phyloP scores from a whole-genome alignment of 1,284 basidiomycete species.

The Ceratobasidium papillatum region DNA sequence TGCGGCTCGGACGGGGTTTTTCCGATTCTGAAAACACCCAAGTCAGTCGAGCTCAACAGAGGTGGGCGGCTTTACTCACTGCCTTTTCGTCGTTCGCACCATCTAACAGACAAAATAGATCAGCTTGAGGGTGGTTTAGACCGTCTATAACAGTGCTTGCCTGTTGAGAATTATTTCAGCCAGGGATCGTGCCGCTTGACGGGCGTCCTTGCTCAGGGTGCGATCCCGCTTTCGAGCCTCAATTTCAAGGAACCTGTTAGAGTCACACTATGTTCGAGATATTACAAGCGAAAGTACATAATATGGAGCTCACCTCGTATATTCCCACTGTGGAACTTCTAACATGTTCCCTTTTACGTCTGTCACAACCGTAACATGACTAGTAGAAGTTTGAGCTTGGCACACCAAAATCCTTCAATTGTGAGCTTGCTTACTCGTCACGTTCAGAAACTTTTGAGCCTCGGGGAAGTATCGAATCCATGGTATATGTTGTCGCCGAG shows the following conservation, averaged over 20 bases:
- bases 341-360: constrained; percentile 39
- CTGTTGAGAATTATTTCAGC: constrained; percentile 41
- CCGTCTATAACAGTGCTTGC: not conserved
- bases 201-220: constrained; percentile 42
- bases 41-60: constrained; percentile 31
- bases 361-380: constrained; percentile 39
- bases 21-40: constrained; percentile 26
- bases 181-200: constrained; percentile 39
- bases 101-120: constrained; percentile 5
- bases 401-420: not conserved
- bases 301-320: constrained; percentile 27
- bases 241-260: constrained; percentile 39
- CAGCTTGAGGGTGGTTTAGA: constrained; percentile 1
- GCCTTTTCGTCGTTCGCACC: constrained; percentile 41
- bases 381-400: not conserved
- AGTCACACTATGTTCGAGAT: not conserved
- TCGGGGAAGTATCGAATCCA: constrained; percentile 31
- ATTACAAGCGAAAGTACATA: not conserved
- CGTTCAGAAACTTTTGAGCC: constrained; percentile 39
- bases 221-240: constrained; percentile 41
- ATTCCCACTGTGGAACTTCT: constrained; percentile 40
- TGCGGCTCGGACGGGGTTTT: constrained; percentile 35
- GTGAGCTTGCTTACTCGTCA: constrained; percentile 34
- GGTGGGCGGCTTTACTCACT: constrained; percentile 17
- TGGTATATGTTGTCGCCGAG: constrained; percentile 35